Evolutionary conservation across 257 asterid genomes (phyloP), one percentile per base, ranked within the genome.

Genomic region (Gentiana straminea): DNA sequence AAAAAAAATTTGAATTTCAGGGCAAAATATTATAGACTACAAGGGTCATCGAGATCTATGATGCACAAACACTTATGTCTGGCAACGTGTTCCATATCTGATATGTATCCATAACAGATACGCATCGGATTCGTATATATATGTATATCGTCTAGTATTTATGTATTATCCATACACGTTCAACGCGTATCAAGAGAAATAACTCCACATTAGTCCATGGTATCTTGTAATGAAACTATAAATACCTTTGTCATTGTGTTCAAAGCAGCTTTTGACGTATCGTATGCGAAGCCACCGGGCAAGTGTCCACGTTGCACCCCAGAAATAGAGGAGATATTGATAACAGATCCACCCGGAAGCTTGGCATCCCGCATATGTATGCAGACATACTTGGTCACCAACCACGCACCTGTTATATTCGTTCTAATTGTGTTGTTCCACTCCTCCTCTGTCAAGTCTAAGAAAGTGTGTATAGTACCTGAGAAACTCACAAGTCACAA

Each of bases 251-350:
- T 55, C 62, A 73, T 54, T 46, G 54, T 15, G 59, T 72, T 57
- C n/a, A 72, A 8, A 37, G 67, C 77, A 51, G 34, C 50, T 64
- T 72, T 72, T 37, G 68, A 45, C 33, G 63, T 15, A 55, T 45
- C 59, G 36, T 73, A 73, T 5, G 74, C 71, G 7, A 73, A 57
- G 56, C 68, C 70, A 13, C 78, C 74, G 2, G 70, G 70, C 56
- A 52, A 24, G 34, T 58, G 67, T 15, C 59, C 74, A 8, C 78
- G 71, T 48, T 63, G 24, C 35, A 60, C 56, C 33, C 71, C 78
- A 55, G 71, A 54, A 24, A 52, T 61, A 44, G 78, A 73, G 5
- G 78, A 51, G 10, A 73, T 60, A 49, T 68, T 68, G 57, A 73
- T 64, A 47, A 73, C 49, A n/a, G 68, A 73, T 3, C 78, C 78